Conservation (phyloP, 192 early-diverging fungal species). For the Coemansia aciculifera region DNA sequence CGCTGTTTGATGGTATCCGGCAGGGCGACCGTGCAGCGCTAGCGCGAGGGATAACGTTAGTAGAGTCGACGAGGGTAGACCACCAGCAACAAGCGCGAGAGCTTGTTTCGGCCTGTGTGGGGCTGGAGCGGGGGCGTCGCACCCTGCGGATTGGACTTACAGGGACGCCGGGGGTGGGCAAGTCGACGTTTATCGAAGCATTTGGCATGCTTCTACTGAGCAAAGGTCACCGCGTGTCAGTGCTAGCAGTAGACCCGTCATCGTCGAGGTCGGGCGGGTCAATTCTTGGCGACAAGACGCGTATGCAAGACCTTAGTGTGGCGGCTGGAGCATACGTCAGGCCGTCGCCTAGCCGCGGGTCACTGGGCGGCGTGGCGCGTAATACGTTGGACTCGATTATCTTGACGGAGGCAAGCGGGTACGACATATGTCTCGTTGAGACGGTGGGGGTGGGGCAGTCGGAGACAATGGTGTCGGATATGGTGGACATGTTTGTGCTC, state of each 20-base stretch:
- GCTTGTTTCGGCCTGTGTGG: conserved; percentile 59
- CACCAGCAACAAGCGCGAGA: conserved; percentile 63
- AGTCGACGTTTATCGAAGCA: conserved; percentile 83
- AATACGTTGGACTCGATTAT: conserved; percentile 82
- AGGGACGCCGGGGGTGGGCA: conserved; percentile 80
- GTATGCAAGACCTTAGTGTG: conserved; percentile 75
- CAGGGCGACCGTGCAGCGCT: conserved; percentile 30
- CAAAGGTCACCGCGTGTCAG: conserved; percentile 70
- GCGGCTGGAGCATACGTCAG: conserved; percentile 67
- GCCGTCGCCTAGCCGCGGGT: conserved; percentile 75
- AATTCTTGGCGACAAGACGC: conserved; percentile 83
- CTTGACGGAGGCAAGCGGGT: conserved; percentile 77
- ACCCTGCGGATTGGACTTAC: conserved; percentile 77
- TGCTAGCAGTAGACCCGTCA: conserved; percentile 84
- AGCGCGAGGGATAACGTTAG: conserved; percentile 44
- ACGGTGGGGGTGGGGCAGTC: conserved; percentile 88
- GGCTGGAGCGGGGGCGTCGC: conserved; percentile 30
- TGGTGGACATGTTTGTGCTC: conserved; percentile 85
- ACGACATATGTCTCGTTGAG: conserved; percentile 78
- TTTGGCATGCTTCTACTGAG: conserved; percentile 75
- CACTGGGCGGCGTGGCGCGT: conserved; percentile 74
- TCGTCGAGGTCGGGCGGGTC: conserved; percentile 77
- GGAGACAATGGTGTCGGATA: conserved; percentile 83
- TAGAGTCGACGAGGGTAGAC: conserved; percentile 70
- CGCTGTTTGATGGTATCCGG: conserved; percentile 33